Base-by-base conservation (phyloP, 2,329 filamentous ascomycete species). In the Tolypocladium paradoxum region DNA sequence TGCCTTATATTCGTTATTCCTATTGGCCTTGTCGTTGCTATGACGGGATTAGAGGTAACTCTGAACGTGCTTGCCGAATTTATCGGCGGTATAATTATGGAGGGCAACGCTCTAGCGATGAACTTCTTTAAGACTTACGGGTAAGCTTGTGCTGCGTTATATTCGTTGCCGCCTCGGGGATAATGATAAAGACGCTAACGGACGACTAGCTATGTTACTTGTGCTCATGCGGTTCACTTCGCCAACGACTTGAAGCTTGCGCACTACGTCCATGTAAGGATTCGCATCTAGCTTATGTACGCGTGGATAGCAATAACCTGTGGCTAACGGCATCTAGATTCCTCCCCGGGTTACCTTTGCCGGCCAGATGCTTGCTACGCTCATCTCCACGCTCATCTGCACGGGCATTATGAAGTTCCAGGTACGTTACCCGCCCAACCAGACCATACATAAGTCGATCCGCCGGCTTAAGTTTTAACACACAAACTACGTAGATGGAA, bases 51-150 rank as follows among this genome's bases (percentile, higher is more conserved):
- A 16, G 63, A 70, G 35, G 65, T 72, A n/a, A 68, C 67, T 2
- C 62, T 75, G 18, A 75, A 76, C 50, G 73, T 77, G 1, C 56
- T 77, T 7, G 71, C 73, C 16, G 73, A 76, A 60, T 71, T 76
- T 36, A 72, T 76, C 12, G 73, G 70, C n/a, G 74, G 74, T 3
- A 65, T 66, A 4, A 69, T 68, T 56, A 66, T 70, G 4, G 60
- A 68, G 8, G 73, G 73, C 24, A 74, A 74, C 46, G 70, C 73
- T 1, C 58, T 76, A 18, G 72, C 68, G 38, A 72, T 75, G 66
- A 73, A 70, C 62, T 74, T 69, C 60, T 76, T 76, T 65, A 76
- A 76, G 63, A 64, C 68, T 0, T 73, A 66, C 38, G 70, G 63
- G 56, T 60, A 49, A 36, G 53, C 52, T 8, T 31, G 9, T 29